Percentiles rank a stretch among this genome's conserved stretches.
Conservation (phyloP, 257 asterid genomes). For the Orobanche coerulescens region DNA sequence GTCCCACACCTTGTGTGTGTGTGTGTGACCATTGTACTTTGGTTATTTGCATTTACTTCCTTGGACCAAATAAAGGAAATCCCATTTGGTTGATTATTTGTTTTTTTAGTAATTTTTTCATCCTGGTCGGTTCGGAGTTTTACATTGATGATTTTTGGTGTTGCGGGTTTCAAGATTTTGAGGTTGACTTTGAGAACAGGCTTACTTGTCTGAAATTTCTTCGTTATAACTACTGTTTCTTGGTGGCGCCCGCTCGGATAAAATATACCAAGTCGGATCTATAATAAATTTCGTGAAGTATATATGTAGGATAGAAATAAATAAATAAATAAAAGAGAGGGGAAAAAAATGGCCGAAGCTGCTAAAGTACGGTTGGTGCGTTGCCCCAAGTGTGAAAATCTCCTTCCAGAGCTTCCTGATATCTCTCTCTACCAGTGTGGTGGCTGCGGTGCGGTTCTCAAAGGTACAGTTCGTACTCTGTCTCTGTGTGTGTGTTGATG, state of each 20-base stretch:
- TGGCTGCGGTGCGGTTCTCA: slow-evolving; percentile 83
- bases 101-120: neutral
- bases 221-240: slow-evolving; percentile 22
- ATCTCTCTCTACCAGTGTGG: slow-evolving; percentile 87
- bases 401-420: slow-evolving; percentile 70
- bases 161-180: slow-evolving; percentile 21
- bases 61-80: neutral
- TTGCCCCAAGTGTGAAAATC: slow-evolving; percentile 92
- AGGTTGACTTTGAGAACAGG: slow-evolving; percentile 22
- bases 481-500: neutral
- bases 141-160: slow-evolving; percentile 25
- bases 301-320: slow-evolving; percentile 8
- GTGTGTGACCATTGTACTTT: slow-evolving; percentile 19
- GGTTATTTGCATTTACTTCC: slow-evolving; percentile 17
- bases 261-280: too few species aligned
- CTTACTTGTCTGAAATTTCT: neutral
- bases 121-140: slow-evolving; percentile 22
- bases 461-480: slow-evolving; percentile 39
- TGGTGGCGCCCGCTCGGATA: slow-evolving; percentile 16
- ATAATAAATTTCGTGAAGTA: slow-evolving; percentile 22
- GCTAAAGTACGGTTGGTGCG: slow-evolving; percentile 67
- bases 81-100: neutral
- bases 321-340: neutral
- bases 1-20: slow-evolving; percentile 18
- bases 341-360: slow-evolving; percentile 44